These are phyloP conservation scores for Scedosporium boydii DNA, from an alignment of 2,329 filamentous ascomycete species.

Conservation along the genomic window DNA sequence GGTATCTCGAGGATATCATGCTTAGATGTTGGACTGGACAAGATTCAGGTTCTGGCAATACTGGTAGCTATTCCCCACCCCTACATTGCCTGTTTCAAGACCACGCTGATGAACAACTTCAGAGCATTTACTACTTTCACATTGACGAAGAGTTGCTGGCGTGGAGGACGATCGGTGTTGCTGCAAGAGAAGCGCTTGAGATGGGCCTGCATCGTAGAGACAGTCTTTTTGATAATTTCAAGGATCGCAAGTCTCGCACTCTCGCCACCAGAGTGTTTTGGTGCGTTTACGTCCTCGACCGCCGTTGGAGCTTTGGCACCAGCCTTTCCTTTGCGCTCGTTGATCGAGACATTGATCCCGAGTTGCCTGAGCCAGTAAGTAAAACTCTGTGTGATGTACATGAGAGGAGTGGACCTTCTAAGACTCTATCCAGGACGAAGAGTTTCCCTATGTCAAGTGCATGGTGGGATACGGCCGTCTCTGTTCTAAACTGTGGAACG, in stretches of 20 bases:
- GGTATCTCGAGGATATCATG: no score
- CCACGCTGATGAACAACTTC: not conserved
- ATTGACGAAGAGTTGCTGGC: slow-evolving; percentile 39
- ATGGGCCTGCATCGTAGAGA: no score
- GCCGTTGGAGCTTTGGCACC: slow-evolving; percentile 42
- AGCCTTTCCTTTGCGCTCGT: slow-evolving; percentile 37
- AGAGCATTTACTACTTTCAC: slow-evolving; percentile 33
- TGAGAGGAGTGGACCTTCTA: no score
- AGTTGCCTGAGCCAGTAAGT: slow-evolving; percentile 31
- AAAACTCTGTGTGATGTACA: no score
- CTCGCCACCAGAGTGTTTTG: no score
- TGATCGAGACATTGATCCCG: slow-evolving; percentile 38
- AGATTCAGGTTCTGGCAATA: no score
- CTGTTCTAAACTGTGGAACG: slow-evolving; percentile 35
- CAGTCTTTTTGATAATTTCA: no score
- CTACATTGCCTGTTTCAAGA: not conserved
- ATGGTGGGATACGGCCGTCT: slow-evolving; percentile 38
- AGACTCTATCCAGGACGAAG: not conserved
- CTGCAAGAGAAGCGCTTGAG: slow-evolving; percentile 14
- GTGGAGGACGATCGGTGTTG: slow-evolving; percentile 37
- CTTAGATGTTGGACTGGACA: no score
- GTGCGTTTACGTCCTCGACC: slow-evolving; percentile 37
- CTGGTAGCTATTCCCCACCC: no score
- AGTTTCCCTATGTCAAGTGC: slow-evolving; percentile 31
- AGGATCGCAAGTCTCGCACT: no score